Evolutionary conservation across 2,329 filamentous ascomycete species (phyloP).

Genomic region (Scolecobasidium constrictum): DNA sequence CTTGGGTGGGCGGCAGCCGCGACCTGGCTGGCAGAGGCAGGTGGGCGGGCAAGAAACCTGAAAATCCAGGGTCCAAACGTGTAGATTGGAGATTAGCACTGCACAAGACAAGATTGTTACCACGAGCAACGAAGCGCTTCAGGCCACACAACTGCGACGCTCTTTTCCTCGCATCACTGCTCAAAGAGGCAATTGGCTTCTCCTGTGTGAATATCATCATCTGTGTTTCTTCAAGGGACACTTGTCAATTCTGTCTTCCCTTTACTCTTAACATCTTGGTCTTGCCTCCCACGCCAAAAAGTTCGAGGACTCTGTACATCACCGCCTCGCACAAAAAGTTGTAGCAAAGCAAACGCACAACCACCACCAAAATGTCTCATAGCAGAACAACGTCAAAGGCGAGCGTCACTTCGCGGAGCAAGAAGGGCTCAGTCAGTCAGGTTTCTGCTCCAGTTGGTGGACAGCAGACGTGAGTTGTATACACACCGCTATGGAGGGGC

Average conservation of each 20-base stretch:
- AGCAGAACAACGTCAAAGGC: background rate
- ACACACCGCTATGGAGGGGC: too few relatives aligned
- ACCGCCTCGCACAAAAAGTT: background rate
- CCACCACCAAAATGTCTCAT: too few relatives aligned
- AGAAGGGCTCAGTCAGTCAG: background rate
- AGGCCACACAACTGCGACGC: background rate
- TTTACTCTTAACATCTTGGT: background rate
- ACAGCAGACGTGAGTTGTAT: background rate
- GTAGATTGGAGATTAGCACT: background rate
- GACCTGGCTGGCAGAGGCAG: too few relatives aligned
- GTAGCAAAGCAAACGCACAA: background rate
- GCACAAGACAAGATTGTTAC: background rate
- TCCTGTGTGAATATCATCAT: background rate
- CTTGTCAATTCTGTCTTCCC: background rate
- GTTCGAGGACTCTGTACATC: background rate
- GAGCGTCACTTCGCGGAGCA: background rate
- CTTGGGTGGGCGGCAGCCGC: background rate
- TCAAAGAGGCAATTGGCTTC: background rate
- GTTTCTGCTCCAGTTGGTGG: background rate
- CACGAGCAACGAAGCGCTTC: background rate
- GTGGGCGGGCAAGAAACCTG: too few relatives aligned
- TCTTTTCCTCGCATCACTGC: background rate
- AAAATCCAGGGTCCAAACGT: background rate
- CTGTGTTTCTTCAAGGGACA: background rate
- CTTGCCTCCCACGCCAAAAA: background rate